Base-by-base conservation (phyloP, 805 yeast genomes). In the Dipodascus albidus region DNA sequence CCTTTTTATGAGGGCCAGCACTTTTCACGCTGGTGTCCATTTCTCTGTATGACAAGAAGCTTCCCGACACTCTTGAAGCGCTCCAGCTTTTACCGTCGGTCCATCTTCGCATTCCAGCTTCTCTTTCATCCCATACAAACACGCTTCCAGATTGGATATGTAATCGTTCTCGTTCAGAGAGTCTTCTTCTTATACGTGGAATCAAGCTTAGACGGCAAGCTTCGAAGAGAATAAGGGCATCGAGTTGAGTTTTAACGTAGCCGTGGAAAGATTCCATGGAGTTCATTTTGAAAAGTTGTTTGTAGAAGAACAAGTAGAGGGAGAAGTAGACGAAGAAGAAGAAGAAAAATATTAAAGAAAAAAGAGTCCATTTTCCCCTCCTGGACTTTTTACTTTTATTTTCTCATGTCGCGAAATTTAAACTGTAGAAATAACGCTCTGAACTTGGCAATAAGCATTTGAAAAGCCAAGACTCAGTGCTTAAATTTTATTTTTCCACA, bases 51-150 rank as follows among this genome's bases (percentile, higher is more conserved):
- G 79, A 76, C 33, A 83, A 67, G 60, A 83, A 83, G 0, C 78
- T 73, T 2, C 86, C 85, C 4, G 74, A 73, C 1, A 85, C 88
- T 55, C 88, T 72, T 0, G 85, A 79, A 1, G 89, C 86, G 56
- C 80, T 74, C 90, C 91, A 84, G 35, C 78, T 74, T 58, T 77
- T 76, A 15, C 89, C 87, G 61, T 84, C 91, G 0, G 90, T 84
- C 90, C 91, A 84, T 44, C 90, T 67, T 59, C 80, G 75, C 81
- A 85, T 82, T 19, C 81, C 83, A 48, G 86, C 80, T 59, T 79
- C 82, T 17, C 73, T 69, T 64, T 84, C 90, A 64, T 80, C 82
- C 89, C 89, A 84, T 11, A 83, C 77, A 59, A 78, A 84, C 1
- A 84, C 75, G 2, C 81, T 73, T 4, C 87, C 87, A 11, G 81